Conservation (phyloP, 768 basidiomycete species). For the Pisolithus albus region DNA sequence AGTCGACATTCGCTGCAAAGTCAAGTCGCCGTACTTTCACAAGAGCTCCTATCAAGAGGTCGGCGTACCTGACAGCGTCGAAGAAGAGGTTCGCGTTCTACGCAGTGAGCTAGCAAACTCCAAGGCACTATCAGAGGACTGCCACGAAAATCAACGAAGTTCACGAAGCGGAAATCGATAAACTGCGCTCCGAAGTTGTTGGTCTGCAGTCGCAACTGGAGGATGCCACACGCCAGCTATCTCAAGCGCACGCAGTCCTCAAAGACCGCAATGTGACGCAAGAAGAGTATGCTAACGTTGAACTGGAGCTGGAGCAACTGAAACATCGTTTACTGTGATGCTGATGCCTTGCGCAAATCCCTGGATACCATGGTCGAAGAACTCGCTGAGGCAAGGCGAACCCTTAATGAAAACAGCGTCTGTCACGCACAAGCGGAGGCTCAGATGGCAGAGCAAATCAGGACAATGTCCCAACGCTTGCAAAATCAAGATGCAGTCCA, state of each 20-base stretch:
- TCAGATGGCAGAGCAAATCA: conserved; percentile 24
- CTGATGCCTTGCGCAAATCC: conserved; percentile 33
- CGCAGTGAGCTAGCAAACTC: conserved; percentile 8
- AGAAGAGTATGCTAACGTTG: neutral
- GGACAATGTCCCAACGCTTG: conserved; percentile 14
- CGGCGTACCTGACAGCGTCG: conserved; percentile 1
- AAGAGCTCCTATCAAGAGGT: conserved; percentile 11
- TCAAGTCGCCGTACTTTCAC: conserved; percentile 8
- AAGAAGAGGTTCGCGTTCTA: conserved; percentile 9
- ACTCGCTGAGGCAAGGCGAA: conserved; percentile 30
- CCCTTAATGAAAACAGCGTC: conserved; percentile 28
- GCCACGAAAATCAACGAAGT: conserved; percentile 1
- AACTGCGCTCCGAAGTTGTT: conserved; percentile 4
- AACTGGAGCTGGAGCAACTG: conserved; percentile 1
- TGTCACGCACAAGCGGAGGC: conserved; percentile 29
- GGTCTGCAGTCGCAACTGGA: neutral
- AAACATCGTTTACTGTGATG: conserved; percentile 13
- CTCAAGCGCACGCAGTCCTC: neutral
- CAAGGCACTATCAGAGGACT: neutral
- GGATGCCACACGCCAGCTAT: conserved; percentile 2
- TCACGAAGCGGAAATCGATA: neutral
- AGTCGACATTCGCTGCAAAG: conserved; percentile 12
- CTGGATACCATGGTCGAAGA: conserved; percentile 31
- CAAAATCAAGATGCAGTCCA: conserved; percentile 10
- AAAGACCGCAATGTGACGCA: conserved; percentile 3